Percentiles rank a stretch among this genome's conserved stretches.
Conservation (phyloP, 1,139 yeast species). For the Pichia sorboxylosa region DNA sequence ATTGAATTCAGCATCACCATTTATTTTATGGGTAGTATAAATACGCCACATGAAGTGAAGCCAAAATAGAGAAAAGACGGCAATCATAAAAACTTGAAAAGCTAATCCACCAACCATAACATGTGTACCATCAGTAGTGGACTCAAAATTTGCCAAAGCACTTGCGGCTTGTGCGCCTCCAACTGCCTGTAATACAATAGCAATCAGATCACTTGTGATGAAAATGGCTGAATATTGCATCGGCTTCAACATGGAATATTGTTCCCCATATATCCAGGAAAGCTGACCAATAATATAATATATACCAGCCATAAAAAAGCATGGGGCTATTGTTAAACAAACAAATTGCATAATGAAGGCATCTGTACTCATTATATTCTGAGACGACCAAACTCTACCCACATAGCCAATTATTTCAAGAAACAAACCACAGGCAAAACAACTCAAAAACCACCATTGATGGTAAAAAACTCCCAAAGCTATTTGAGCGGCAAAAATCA, state of each 20-base stretch:
- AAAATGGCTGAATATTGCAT: slow-evolving; percentile 8
- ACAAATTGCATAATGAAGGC: slow-evolving; percentile 3
- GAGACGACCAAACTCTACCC: slow-evolving; percentile 1
- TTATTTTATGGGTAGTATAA: slow-evolving; percentile 21
- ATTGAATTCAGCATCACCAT: slow-evolving; percentile 21
- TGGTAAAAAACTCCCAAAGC: too few relatives aligned
- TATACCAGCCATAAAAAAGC: slow-evolving; percentile 69
- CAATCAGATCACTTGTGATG: slow-evolving; percentile 16
- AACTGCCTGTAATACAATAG: slow-evolving; percentile 60
- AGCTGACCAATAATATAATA: slow-evolving; percentile 62
- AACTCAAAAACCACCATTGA: slow-evolving; percentile 4
- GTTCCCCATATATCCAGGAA: slow-evolving; percentile 52
- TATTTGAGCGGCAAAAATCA: too few relatives aligned
- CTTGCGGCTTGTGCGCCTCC: slow-evolving; percentile 44
- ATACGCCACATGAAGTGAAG: slow-evolving; percentile 38
- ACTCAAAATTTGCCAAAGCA: not conserved
- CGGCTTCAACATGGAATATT: slow-evolving; percentile 37
- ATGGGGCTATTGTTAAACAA: slow-evolving; percentile 4
- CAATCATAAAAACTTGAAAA: slow-evolving; percentile 67
- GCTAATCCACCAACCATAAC: slow-evolving; percentile 73
- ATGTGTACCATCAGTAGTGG: slow-evolving; percentile 1
- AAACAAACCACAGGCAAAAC: slow-evolving; percentile 1
- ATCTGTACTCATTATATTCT: not conserved
- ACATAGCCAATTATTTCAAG: slow-evolving; percentile 1
- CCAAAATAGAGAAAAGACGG: slow-evolving; percentile 45